Base-by-base conservation (phyloP, 495 filamentous ascomycete genomes). In the Cryomyces antarcticus region DNA sequence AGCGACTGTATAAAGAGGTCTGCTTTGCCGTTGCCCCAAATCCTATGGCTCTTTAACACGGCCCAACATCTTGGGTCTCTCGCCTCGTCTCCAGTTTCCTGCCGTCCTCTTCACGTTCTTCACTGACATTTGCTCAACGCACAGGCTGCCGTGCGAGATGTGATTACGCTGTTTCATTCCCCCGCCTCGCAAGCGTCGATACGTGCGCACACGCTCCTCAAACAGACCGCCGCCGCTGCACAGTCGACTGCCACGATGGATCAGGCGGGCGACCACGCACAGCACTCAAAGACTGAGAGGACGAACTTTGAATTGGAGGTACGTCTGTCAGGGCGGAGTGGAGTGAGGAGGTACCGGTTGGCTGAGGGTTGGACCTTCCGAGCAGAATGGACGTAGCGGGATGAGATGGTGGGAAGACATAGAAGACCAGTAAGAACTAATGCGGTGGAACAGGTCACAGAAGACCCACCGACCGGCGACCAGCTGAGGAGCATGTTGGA, bases 101-200 rank as follows among this genome's bases (percentile, higher is more conserved):
- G 17, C 17, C 17, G 17, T 24, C 17, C 17, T 24, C 17, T 24
- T 24, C 17, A 24, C 17, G 17, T 1, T 24, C 2, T 2, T 2
- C 2, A 24, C 17, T 24, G 17, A 24, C 17, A 24, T 24, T 24
- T 24, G 17, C 17, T 24, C 17, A 24, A 24, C 17, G 17, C 17
- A 24, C 35, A 62, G 59, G 44, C 46, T 28, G 60, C 58, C 43
- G 51, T 55, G 33, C 58, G 56, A 42, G 85, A 95, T 67, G 76
- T 93, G 47, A 77, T 97, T 53, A 94, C 86, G 45, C 78, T 97
- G 66, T 97, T 96, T 71, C 88, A 94, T 71, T 75, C 77, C 50
- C 72, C 88, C 27, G 62, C 62, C 34, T 62, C 68, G 12, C 64
- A 74, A 4, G 59, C 73, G 48, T 93, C 84, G 2, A 66, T 67